phyloP scores from a whole-genome alignment of 2,329 filamentous ascomycete species.

The Fusarium nanum region DNA sequence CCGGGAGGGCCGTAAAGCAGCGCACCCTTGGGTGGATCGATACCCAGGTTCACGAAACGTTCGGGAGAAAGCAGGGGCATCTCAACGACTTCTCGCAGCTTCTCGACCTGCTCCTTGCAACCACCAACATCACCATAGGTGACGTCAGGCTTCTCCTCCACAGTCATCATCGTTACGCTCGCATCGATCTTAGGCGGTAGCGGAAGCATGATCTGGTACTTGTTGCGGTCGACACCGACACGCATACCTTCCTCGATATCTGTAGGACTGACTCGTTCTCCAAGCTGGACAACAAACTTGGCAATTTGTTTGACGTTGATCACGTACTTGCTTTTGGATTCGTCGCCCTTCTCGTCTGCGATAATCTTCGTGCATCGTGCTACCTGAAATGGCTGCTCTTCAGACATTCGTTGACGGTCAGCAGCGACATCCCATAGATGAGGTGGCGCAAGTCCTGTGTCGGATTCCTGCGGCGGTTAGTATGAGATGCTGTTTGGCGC shows the following conservation, averaged over 20 bases:
- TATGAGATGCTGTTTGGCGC: neutral
- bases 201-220: constrained; percentile 98
- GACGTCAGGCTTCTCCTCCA: constrained; percentile 99
- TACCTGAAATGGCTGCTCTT: constrained; percentile 97
- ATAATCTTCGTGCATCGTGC: constrained; percentile 99
- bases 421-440: constrained; percentile 99
- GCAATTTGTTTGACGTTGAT: constrained; percentile 99
- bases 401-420: constrained; percentile 97
- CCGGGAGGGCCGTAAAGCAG: constrained; percentile 96
- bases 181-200: constrained; percentile 98
- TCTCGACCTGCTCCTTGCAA: constrained; percentile 99
- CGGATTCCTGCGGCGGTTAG: constrained; percentile 79
- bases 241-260: constrained; percentile 99
- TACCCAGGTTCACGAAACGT: constrained; percentile 97
- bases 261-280: constrained; percentile 94
- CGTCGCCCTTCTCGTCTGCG: constrained; percentile 89
- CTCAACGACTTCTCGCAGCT: constrained; percentile 97
- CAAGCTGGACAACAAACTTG: constrained; percentile 98
- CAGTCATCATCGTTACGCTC: constrained; percentile 99
- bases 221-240: constrained; percentile 97
- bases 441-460: constrained; percentile 96
- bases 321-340: constrained; percentile 99
- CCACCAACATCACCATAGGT: constrained; percentile 99
- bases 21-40: constrained; percentile 97
- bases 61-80: constrained; percentile 97